phyloP scores from a whole-genome alignment of 495 filamentous ascomycete species.

The Cercophora scortea region DNA sequence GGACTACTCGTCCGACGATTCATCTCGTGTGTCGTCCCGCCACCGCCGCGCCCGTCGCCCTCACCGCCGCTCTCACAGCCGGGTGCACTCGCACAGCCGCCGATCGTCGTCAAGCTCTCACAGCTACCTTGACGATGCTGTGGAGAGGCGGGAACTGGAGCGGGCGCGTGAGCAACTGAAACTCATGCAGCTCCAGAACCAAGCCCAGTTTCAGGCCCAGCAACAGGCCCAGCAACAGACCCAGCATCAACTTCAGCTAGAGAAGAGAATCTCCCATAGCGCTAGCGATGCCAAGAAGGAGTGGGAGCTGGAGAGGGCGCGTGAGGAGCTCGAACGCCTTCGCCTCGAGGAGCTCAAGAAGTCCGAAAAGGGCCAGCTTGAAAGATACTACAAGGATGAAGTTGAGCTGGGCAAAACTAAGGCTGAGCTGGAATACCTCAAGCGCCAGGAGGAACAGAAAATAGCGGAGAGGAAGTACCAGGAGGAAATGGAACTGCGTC shows the following conservation, averaged over 20 bases:
- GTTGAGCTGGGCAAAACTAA: conserved; percentile 20
- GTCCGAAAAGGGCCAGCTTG: conserved; percentile 8
- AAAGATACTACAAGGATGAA: conserved; percentile 16
- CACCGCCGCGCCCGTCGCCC: conserved; percentile 9
- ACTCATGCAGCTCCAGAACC: too few relatives aligned
- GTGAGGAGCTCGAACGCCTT: conserved; percentile 33
- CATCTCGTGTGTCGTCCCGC: conserved; percentile 6
- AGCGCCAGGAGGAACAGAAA: conserved; percentile 20
- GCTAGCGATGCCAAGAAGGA: conserved; percentile 21
- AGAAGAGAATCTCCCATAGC: too few relatives aligned
- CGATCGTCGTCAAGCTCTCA: conserved; percentile 17
- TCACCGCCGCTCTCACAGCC: conserved; percentile 15
- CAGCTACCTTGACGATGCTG: conserved; percentile 21
- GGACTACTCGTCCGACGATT: conserved; percentile 26
- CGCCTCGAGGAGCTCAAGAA: conserved; percentile 37
- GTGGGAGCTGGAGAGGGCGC: conserved; percentile 29
- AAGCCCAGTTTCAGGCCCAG: too few relatives aligned
- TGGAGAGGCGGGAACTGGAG: conserved; percentile 15
- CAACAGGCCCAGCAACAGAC: too few relatives aligned
- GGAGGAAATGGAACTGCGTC: conserved; percentile 19
- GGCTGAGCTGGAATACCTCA: conserved; percentile 16
- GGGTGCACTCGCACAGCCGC: conserved; percentile 6
- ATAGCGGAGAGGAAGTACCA: conserved; percentile 23
- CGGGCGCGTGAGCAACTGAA: conserved; percentile 11
- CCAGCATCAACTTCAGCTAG: too few relatives aligned